Percentiles rank a stretch among this genome's conserved stretches.
These are phyloP conservation scores for Pseudomonodictys pantanalensis DNA, from an alignment of 495 filamentous ascomycete species.

Conservation along the genomic window DNA sequence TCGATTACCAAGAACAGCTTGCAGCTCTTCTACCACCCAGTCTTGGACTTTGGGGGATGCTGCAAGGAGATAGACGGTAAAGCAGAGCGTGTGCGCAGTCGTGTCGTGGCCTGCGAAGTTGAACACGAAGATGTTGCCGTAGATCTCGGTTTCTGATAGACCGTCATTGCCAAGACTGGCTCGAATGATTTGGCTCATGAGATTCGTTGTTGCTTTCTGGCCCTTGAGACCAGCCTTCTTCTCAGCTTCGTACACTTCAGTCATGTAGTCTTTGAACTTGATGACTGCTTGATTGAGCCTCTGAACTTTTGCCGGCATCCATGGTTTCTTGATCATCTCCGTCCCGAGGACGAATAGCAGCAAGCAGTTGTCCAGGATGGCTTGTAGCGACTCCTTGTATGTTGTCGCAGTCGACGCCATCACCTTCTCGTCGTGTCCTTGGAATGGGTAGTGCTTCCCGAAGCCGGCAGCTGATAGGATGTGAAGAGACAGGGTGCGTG, in stretches of 20 bases:
- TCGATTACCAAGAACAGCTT: neutral
- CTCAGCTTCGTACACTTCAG: constrained; percentile 15
- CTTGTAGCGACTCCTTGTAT: constrained; percentile 10
- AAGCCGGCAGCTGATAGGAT: constrained; percentile 42
- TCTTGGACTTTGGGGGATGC: constrained; percentile 22
- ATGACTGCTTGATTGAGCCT: neutral
- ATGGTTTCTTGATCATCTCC: constrained; percentile 2
- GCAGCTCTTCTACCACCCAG: constrained; percentile 28
- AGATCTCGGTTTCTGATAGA: constrained; percentile 42
- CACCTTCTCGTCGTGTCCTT: constrained; percentile 15
- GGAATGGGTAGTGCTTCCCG: constrained; percentile 40
- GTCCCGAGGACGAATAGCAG: constrained; percentile 8
- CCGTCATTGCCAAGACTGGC: constrained; percentile 29
- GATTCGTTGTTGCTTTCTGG: neutral
- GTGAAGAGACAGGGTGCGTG: constrained; percentile 40
- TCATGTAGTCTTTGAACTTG: constrained; percentile 18
- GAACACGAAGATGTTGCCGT: constrained; percentile 45
- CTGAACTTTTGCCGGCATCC: neutral
- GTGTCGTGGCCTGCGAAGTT: constrained; percentile 30
- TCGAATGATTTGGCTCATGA: constrained; percentile 15
- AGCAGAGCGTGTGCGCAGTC: constrained; percentile 20
- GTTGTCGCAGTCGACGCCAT: constrained; percentile 20
- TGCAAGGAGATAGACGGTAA: constrained; percentile 13
- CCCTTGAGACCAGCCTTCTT: neutral
- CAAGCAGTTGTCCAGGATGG: constrained; percentile 7